Base-by-base conservation (phyloP, 2,329 filamentous ascomycete species). In the Beauveria rudraprayagi region DNA sequence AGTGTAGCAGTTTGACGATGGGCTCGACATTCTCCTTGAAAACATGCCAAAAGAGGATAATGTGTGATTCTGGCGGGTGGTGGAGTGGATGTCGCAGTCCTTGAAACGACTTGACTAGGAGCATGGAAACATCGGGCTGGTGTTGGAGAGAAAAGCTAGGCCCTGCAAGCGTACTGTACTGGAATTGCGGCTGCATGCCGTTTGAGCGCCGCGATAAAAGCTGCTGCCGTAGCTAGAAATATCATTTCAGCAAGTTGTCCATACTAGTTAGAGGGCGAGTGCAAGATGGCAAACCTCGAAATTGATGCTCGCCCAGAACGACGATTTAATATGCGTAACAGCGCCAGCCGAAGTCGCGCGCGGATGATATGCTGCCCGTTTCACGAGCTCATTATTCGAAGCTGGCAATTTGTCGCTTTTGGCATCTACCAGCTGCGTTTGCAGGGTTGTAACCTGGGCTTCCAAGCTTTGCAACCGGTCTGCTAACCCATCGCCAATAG, bases 291-390 rank as follows among this genome's bases (percentile, higher is more conserved):
- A 4, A n/a, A 55, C 61, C 50, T 62, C 37, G n/a, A 44, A 40
- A 19, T 62, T 62, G 43, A 62, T 59, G 34, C 48, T 58, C 22
- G 28, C 44, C 61, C 61, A 62, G 11, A 62, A 62, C 1, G 61
- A 61, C 16, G 26, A 48, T 48, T 50, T 55, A 8, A 60, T 53
- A 2, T 46, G 48, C 9, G 57, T 37, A 24, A 30, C 37, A n/a
- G 26, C 40, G n/a, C 37, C 56, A 2, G 14, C 3, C 28, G 51
- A 5, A 10, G 5, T 51, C n/a, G 26, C 17, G 17, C n/a, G 19
- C 9, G 40, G 37, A 40, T 40, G 34, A 16, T 3, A 5, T 40
- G 28, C 11, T 17, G n/a, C 2, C 8, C 46, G 48, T 26, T 54
- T 60, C 1, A 47, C 41, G n/a, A 53, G 16, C 48, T 60, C 48